Evolutionary conservation across 345 rosid species (phyloP).

Genomic region (Eutrema japonicum): DNA sequence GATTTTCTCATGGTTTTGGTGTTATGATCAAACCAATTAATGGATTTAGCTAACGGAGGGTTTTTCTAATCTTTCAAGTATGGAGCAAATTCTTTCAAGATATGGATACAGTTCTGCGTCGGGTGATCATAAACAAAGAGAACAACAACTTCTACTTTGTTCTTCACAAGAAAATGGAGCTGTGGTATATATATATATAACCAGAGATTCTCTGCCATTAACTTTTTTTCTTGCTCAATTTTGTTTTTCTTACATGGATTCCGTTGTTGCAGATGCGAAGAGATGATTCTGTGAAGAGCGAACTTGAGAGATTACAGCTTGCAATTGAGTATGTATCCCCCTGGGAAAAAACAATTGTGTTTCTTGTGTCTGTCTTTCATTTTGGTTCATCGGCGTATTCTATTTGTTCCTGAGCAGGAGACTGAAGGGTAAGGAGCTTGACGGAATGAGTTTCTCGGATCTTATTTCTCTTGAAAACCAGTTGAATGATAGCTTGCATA

Average conservation of each 20-base stretch:
- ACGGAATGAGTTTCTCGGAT: slow-evolving; percentile 43
- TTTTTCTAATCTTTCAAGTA: slow-evolving; percentile 25
- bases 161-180: slow-evolving; percentile 25
- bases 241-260: not conserved
- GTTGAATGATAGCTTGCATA: slow-evolving; percentile 46
- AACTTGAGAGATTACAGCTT: slow-evolving; percentile 42
- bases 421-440: slow-evolving; percentile 43
- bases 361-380: slow-evolving; percentile 5
- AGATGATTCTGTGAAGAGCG: slow-evolving; percentile 25
- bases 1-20: not conserved
- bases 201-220: not conserved
- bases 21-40: slow-evolving; percentile 9
- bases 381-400: not conserved
- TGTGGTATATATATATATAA: slow-evolving; percentile 20
- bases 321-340: slow-evolving; percentile 37
- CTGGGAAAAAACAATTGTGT: not conserved
- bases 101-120: slow-evolving; percentile 32
- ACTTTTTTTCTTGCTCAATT: not conserved
- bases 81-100: slow-evolving; percentile 38
- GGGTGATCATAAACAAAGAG: slow-evolving; percentile 25
- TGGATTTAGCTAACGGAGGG: slow-evolving; percentile 8
- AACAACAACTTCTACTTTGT: slow-evolving; percentile 29
- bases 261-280: slow-evolving; percentile 28
- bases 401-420: slow-evolving; percentile 31
- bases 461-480: slow-evolving; percentile 43